Percentiles rank a stretch among this genome's conserved stretches.
Conservation (phyloP, 2,329 filamentous ascomycete species). For the Fusarium solani-melongenae region DNA sequence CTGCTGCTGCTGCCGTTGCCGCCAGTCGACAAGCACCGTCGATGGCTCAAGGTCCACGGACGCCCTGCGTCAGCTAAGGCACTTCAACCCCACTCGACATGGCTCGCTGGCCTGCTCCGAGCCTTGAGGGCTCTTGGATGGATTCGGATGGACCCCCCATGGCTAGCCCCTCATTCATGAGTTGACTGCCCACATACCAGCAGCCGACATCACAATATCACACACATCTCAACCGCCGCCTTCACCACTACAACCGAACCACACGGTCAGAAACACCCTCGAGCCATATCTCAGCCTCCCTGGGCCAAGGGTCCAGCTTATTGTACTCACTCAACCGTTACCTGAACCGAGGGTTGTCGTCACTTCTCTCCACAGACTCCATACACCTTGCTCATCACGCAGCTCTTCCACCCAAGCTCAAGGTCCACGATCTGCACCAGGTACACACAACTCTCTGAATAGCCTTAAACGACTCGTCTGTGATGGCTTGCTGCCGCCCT, state of each 20-base stretch:
- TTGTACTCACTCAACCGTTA: constrained; percentile 18
- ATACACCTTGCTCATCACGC: not conserved
- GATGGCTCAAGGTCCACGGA: constrained; percentile 11
- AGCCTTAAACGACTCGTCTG: constrained; percentile 14
- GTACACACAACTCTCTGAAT: constrained; percentile 33
- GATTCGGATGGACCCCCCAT: constrained; percentile 30
- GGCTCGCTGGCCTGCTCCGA: constrained; percentile 20
- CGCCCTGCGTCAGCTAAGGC: constrained; percentile 37
- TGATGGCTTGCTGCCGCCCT: constrained; percentile 24
- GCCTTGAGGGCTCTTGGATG: constrained; percentile 17
- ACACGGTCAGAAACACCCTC: constrained; percentile 4
- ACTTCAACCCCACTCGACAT: constrained; percentile 29
- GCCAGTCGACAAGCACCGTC: not conserved
- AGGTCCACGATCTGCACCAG: constrained; percentile 16
- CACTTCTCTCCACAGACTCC: not conserved
- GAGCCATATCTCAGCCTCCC: constrained; percentile 22
- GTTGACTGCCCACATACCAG: constrained; percentile 41
- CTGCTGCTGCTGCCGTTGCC: not conserved
- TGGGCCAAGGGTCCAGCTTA: constrained; percentile 9
- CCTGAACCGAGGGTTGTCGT: constrained; percentile 1
- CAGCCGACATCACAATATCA: constrained; percentile 29
- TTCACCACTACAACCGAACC: constrained; percentile 6
- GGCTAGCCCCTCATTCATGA: constrained; percentile 42
- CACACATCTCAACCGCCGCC: constrained; percentile 37
- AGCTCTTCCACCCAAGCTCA: not conserved